Evolutionary conservation across 2,329 filamentous ascomycete genomes (phyloP), one percentile per base, ranked within the genome.

Genomic region (Aspergillus pseudotamarii): DNA sequence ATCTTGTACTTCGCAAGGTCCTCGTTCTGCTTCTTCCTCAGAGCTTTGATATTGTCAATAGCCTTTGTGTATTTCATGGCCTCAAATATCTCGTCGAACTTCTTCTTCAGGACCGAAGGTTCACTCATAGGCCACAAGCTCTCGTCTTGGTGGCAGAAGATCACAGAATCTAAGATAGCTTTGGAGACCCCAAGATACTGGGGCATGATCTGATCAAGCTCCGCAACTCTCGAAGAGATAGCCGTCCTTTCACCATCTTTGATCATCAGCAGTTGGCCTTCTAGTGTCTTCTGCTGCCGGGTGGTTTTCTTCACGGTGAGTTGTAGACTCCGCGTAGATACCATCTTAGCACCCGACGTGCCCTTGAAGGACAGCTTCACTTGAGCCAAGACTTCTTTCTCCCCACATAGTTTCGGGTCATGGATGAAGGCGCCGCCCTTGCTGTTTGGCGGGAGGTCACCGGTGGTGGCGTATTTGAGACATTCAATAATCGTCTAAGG

Each of bases 71-170:
- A 99, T 76, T 97, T 97, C 79, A 92, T 84, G 1, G 95, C 95
- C 79, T 98, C 95, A 69, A 99, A 99, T 12, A 99, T 99, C 75
- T 97, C 93, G 74, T 99, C 95, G 64, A 99, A 99, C 58, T 89
- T 91, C 77, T 96, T 96, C 79, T 99, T 99, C 57, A 99, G 82
- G 0, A 87, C 88, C 0, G 87, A 83, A 0, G 95, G 93, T 72
- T 96, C 92, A 74, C 93, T 96, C 85, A 99, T 89, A 0, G 95
- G 95, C 95, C 95, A 99, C 32, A 98, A 80, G 30, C 94, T 97
- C 69, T 99, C 95, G 75, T 99, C 95, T 75, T 99, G 95, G 74
- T 99, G 95, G 76, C 95, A 99, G 80, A 99, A 99, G 69, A 99
- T 97, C 75, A 99, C 95, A 63, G 91, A 91, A 69, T 98, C 94